Base-by-base conservation (phyloP, 116 monocot genomes). In the Phalaenopsis hybrid region DNA sequence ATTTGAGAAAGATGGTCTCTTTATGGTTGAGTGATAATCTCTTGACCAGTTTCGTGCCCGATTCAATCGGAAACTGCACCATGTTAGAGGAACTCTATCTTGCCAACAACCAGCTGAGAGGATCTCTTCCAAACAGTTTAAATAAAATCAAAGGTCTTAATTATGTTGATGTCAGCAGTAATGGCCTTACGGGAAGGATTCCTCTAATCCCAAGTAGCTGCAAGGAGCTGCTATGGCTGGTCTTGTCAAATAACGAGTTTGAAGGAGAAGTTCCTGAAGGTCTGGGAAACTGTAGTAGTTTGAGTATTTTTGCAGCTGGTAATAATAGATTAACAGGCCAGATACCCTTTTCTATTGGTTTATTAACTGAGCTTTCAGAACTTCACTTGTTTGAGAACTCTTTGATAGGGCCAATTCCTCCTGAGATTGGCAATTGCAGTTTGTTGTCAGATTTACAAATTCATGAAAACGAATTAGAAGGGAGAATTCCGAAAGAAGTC, bases 361-460 rank as follows among this genome's bases (percentile, higher is more conserved):
- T 18, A 17, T 73, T 91, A 34, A 81, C 78, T 2, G 79, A 88
- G 17, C 92, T 97, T 70, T 78, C 83, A 6, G 12, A 49, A 31
- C 81, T 97, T 61, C 85, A 83, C 57, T 81, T 94, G 8, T 87
- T 85, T 31, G 16, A 77, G 52, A 97, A 94, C 86, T 79, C 76
- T 81, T 81, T 97, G n/a, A 89, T 91, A 0, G 93, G 97, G 48
- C 6, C 57, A 16, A 94, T 97, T 75, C 95, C 94, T 37, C 37
- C 89, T 9, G 88, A 91, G 61, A 86, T 97, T 57, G 93, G 92
- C 33, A 91, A 86, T 12, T 93, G 92, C 79, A 55, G n/a, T 20
- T 88, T 81, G 8, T 63, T 97, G 88, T 81, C 13, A 4, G 55
- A 33, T 8, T 80, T 97, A 57, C 79, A 91, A 65, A 21, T 91